Evolutionary conservation across 2,329 filamentous ascomycete genomes (phyloP).

Genomic region (Eurotiales sp.): DNA sequence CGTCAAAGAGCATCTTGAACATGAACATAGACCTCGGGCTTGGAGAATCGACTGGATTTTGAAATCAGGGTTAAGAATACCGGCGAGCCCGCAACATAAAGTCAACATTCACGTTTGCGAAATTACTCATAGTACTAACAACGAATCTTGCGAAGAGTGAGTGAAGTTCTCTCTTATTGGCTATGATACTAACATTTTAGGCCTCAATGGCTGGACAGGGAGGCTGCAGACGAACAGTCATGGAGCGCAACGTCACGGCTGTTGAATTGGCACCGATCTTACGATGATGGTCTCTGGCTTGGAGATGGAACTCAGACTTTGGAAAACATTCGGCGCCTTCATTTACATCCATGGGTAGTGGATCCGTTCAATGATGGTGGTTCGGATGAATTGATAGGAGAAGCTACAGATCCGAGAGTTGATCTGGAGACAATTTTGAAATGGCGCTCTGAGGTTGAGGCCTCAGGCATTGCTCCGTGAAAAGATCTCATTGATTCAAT

Average conservation of each 20-base stretch:
- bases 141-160: no score
- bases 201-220: no score
- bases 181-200: no score
- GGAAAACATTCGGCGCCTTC: slow-evolving; percentile 18
- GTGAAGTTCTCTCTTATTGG: no score
- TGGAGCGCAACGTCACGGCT: slow-evolving; percentile 19
- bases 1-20: slow-evolving; percentile 14
- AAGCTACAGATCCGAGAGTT: no score
- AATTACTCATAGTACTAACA: background rate
- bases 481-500: no score
- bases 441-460: no score
- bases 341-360: slow-evolving; percentile 23
- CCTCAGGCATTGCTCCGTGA: no score
- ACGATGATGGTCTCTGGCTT: slow-evolving; percentile 23
- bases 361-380: slow-evolving; percentile 16
- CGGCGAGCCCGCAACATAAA: no score
- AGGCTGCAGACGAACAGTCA: slow-evolving; percentile 18
- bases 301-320: slow-evolving; percentile 19
- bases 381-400: no score
- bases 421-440: slow-evolving; percentile 16
- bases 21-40: slow-evolving; percentile 15
- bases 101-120: no score
- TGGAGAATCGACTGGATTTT: slow-evolving; percentile 19
- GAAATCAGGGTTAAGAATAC: no score
- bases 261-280: slow-evolving; percentile 23